These are phyloP conservation scores for Pseudovirgaria hyperparasitica DNA, from an alignment of 2,329 filamentous ascomycete genomes.

Conservation along the genomic window DNA sequence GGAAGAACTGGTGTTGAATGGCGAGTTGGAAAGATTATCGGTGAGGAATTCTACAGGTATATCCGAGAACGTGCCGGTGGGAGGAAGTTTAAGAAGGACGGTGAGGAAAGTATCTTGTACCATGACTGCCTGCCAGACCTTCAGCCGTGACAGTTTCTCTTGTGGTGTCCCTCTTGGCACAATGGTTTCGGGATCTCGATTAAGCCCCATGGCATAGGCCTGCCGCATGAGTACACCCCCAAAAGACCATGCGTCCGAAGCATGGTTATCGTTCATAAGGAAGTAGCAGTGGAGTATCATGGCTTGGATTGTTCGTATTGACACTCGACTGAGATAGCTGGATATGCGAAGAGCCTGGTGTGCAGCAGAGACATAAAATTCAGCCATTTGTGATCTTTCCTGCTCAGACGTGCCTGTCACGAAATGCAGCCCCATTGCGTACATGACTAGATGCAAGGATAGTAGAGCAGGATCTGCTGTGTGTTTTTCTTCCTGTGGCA, in stretches of 20 bases:
- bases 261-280: slow-evolving; percentile 75
- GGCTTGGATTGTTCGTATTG: slow-evolving; percentile 59
- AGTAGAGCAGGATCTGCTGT: slow-evolving; percentile 55
- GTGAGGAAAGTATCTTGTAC: slow-evolving; percentile 74
- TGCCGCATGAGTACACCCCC: slow-evolving; percentile 65
- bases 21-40: slow-evolving; percentile 52
- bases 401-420: slow-evolving; percentile 43
- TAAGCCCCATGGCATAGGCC: slow-evolving; percentile 69
- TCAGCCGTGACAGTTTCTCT: slow-evolving; percentile 67
- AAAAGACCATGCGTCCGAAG: slow-evolving; percentile 72
- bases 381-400: slow-evolving; percentile 61
- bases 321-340: slow-evolving; percentile 64
- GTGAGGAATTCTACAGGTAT: slow-evolving; percentile 61
- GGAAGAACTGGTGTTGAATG: slow-evolving; percentile 45
- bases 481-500: slow-evolving; percentile 44
- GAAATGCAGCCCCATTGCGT: slow-evolving; percentile 69
- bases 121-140: slow-evolving; percentile 71
- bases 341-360: slow-evolving; percentile 66
- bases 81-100: slow-evolving; percentile 63
- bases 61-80: slow-evolving; percentile 67
- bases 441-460: slow-evolving; percentile 62
- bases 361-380: slow-evolving; percentile 69
- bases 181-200: slow-evolving; percentile 64
- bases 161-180: slow-evolving; percentile 52
- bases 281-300: slow-evolving; percentile 80